Conservation (phyloP, 2,329 filamentous ascomycete genomes). For the Periconia sp. region DNA sequence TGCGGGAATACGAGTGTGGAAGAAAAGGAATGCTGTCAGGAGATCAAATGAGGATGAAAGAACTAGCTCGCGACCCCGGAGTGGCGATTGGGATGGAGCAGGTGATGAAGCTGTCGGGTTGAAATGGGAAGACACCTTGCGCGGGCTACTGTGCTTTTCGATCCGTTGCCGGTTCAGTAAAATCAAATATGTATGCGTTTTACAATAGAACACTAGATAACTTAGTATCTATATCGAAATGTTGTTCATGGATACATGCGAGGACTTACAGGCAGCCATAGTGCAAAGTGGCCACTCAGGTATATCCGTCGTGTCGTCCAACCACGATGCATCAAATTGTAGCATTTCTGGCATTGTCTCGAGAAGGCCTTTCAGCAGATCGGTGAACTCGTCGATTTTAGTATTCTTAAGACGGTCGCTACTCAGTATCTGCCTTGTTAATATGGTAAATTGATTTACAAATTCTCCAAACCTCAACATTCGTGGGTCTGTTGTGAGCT, state of each 20-base stretch:
- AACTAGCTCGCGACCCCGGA: constrained; percentile 45
- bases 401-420: constrained; percentile 45
- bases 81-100: constrained; percentile 4
- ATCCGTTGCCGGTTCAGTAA: constrained; percentile 51
- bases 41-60: constrained; percentile 46
- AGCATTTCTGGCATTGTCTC: constrained; percentile 52
- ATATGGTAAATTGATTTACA: constrained; percentile 50
- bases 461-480: constrained; percentile 50
- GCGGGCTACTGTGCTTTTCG: constrained; percentile 15
- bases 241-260: not conserved
- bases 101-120: constrained; percentile 9
- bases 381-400: constrained; percentile 52
- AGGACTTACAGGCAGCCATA: constrained; percentile 47
- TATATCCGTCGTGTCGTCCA: constrained; percentile 37
- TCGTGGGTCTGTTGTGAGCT: constrained; percentile 47
- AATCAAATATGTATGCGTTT: constrained; percentile 52
- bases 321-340: constrained; percentile 52
- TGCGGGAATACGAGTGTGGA: constrained; percentile 46
- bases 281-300: constrained; percentile 52
- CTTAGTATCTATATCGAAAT: constrained; percentile 13
- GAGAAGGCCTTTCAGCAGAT: constrained; percentile 45
- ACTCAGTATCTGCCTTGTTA: constrained; percentile 52
- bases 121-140: not conserved
- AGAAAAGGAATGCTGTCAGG: constrained; percentile 51
- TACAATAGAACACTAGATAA: constrained; percentile 46